These are phyloP conservation scores for Pseudoscleropodium purum DNA, from an alignment of 225 moss, liverwort and hornwort species.

Conservation along the genomic window DNA sequence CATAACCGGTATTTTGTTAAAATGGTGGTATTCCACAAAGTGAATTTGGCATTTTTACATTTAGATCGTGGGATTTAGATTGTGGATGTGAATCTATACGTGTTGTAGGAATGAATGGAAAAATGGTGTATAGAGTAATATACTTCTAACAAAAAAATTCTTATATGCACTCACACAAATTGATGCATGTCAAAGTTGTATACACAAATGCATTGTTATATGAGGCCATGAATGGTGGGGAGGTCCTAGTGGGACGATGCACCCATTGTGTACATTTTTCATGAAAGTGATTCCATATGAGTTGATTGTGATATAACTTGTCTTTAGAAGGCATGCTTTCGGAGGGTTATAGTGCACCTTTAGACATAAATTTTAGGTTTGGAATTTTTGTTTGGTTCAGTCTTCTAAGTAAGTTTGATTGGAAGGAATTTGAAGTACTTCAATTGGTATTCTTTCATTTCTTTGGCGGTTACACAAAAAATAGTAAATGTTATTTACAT, in stretches of 20 bases:
- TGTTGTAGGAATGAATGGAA: no score
- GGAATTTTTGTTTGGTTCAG: background rate
- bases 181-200: background rate
- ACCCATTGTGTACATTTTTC: background rate
- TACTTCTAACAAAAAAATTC: no score
- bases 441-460: no score
- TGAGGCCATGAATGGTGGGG: background rate
- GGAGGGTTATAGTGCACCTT: background rate
- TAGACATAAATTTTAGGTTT: background rate
- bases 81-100: no score
- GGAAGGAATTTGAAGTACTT: background rate
- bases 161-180: no score
- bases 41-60: no score
- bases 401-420: background rate
- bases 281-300: background rate
- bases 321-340: rapidly evolving
- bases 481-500: background rate
- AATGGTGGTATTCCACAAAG: no score
- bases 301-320: background rate
- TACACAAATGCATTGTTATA: background rate
- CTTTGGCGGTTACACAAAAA: background rate
- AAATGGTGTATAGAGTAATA: no score
- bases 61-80: no score
- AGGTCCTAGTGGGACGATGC: rapidly evolving
- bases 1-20: no score